Conservation (phyloP, 352 stramenopile species). For the Pythium brachiatum region DNA sequence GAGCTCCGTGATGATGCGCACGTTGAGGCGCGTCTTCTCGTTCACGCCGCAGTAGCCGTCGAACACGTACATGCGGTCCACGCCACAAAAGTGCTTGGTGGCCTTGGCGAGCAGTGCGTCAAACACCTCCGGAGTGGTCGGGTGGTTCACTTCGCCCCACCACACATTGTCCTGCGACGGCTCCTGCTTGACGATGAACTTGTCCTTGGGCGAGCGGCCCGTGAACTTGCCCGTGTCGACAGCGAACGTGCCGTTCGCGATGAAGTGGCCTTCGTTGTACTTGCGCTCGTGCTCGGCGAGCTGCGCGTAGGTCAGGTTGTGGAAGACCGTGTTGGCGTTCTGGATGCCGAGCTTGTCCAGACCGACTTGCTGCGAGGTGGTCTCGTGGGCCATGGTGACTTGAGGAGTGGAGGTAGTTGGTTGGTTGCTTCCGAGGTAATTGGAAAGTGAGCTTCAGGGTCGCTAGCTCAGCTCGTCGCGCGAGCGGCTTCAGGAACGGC, state of each 20-base stretch:
- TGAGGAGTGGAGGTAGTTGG: neutral
- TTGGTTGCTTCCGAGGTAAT: conserved; percentile 18
- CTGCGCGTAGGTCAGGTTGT: conserved; percentile 54
- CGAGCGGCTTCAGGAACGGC: neutral
- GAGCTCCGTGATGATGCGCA: conserved; percentile 56
- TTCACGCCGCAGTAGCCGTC: conserved; percentile 62
- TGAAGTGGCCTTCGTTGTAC: conserved; percentile 52
- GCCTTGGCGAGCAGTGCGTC: conserved; percentile 45
- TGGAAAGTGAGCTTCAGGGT: conserved; percentile 29
- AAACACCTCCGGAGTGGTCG: conserved; percentile 51
- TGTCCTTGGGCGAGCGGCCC: conserved; percentile 56
- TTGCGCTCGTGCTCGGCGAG: conserved; percentile 44
- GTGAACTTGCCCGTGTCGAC: conserved; percentile 69
- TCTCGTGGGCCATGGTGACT: conserved; percentile 60
- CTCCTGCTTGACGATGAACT: conserved; percentile 58
- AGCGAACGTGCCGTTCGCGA: conserved; percentile 60
- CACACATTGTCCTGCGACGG: conserved; percentile 47
- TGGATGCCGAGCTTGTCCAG: conserved; percentile 44
- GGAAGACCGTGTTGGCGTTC: conserved; percentile 39
- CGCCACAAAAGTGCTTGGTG: conserved; percentile 44
- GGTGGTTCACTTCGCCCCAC: conserved; percentile 59
- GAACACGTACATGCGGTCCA: conserved; percentile 63
- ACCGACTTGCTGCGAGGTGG: conserved; percentile 43
- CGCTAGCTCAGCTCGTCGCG: neutral
- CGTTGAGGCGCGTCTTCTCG: conserved; percentile 53